Base-by-base conservation (phyloP, 2,329 filamentous ascomycete genomes). In the Aspergillus unguis region DNA sequence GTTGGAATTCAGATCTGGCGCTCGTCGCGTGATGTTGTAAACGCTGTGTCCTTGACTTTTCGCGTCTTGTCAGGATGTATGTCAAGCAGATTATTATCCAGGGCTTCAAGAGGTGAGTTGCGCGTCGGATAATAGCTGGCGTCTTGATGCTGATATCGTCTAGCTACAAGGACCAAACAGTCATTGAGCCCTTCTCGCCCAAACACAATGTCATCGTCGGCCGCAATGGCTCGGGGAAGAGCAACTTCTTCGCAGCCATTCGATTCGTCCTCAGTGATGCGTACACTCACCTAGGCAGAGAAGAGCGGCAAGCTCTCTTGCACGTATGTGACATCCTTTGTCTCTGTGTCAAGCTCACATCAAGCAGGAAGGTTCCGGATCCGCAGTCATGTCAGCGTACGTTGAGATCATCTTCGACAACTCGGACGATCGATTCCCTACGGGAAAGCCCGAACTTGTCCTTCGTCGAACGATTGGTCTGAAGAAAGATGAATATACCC, bases 71-170 rank as follows among this genome's bases (percentile, higher is more conserved):
- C 71, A 80, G 71, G 64, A 96, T 96, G 92, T 94, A 95, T 79
- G 96, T 99, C 82, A 99, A 99, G 75, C 94, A 99, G 79, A 96
- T 97, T 73, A 97, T 96, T 74, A 97, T 99, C 71, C 94, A 99
- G 75, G 94, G 94, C 85, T 99, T 99, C 78, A 99, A 99, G 78
- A 96, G 91, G 91, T 95, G 74, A 62, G 75, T 68, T 52, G 5
- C 8, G 10, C 1, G 10, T 31, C 25, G 5, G 3, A 23, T 8
- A 17, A 36, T 6, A 5, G 3, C 97, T 78, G 96, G 97, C 77
- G 96, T 89, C 90, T 95, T 74, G 65, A 48, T 32, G 45, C 33
- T 3, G 6, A 2, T 9, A 38, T 36, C 55, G 23, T 50, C 51
- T 65, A 96, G 92, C 82, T 99, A 99, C 84, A 99, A 99, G 81